phyloP scores from a whole-genome alignment of 2,329 filamentous ascomycete species.

The Ascomycota sp. region DNA sequence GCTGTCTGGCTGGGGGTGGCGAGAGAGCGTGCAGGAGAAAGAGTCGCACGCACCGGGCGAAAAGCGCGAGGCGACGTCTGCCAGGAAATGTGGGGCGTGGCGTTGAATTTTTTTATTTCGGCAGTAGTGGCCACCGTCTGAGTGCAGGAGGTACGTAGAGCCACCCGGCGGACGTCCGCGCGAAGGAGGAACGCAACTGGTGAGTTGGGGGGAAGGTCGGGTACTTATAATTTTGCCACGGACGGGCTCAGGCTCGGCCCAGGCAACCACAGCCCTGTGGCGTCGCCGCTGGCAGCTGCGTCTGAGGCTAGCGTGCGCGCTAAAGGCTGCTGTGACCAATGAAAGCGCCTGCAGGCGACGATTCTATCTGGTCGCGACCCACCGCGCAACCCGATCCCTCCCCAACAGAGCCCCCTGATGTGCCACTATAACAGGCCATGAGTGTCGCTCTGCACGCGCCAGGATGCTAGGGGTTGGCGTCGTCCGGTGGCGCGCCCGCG shows the following conservation, averaged over 20 bases:
- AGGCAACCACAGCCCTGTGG: constrained; percentile 24
- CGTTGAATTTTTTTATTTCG: constrained; percentile 7
- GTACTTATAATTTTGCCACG: constrained; percentile 35
- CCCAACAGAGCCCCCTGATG: constrained; percentile 17
- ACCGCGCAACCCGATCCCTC: constrained; percentile 12
- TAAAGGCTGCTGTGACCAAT: constrained; percentile 17
- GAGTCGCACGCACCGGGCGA: constrained; percentile 3
- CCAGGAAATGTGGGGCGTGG: constrained; percentile 12
- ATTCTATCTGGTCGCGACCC: constrained; percentile 19
- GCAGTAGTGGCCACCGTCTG: constrained; percentile 20
- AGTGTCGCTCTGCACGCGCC: constrained; percentile 5
- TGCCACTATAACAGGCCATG: constrained; percentile 13
- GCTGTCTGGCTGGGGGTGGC: neutral
- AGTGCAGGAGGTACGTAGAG: constrained; percentile 28
- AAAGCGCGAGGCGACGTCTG: constrained; percentile 6
- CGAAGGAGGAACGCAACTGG: constrained; percentile 26
- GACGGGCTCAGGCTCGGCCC: constrained; percentile 16
- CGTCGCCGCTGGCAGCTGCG: constrained; percentile 19
- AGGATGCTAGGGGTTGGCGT: no score
- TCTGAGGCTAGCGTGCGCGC: constrained; percentile 15
- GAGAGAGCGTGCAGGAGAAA: constrained; percentile 4
- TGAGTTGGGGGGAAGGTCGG: constrained; percentile 29
- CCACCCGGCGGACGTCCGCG: constrained; percentile 34
- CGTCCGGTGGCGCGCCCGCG: neutral
- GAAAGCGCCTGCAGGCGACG: constrained; percentile 8